Base-by-base conservation (phyloP, 2,329 filamentous ascomycete species). In the Cryphonectria nitschkei region DNA sequence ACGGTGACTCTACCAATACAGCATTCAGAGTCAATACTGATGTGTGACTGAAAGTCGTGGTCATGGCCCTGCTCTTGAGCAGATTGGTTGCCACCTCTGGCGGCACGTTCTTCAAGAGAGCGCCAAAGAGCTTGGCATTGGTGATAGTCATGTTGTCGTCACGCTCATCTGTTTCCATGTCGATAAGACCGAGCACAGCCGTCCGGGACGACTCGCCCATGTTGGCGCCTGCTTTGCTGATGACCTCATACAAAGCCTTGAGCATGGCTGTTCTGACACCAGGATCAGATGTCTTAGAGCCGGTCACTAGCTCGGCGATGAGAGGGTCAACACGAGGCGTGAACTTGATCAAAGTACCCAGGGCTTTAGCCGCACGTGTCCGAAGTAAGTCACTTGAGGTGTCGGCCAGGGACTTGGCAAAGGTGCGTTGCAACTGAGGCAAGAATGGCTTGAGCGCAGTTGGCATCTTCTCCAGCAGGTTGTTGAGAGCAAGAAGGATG, bases 241-340 rank as follows among this genome's bases (percentile, higher is more conserved):
- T 92, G 41, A 99, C 96, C 78, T 98, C 95, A 78, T 97, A 98
- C 62, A 99, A 83, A 3, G 96, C 96, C 84, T 97, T 97, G 77
- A 99, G 87, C 96, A 99, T 99, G 39, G 96, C 96, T 75, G 92
- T 96, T 81, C 90, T 93, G 74, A 99, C 96, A 62, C 95, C 95
- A 7, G 89, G 79, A 78, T 98, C 95, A 1, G 89, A 84, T 0
- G 96, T 98, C 85, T 95, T 98, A 37, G 94, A 96, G 63, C 96
- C 96, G n/a, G 96, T 93, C 29, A 98, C 94, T 64, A 99, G 87
- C 82, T 99, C 96, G 72, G 88, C 84, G 74, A 99, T 97, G 68
- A 99, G 87, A 66, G 97, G 96, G 81, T 99, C 97, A 34, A 99
- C 93, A 78, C 97, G 91, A 37, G 96, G 95, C 0, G 95, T 98